Percentiles rank a stretch among this genome's conserved stretches.
Conservation (phyloP, 345 rosid species). For the Carallia brachiata region DNA sequence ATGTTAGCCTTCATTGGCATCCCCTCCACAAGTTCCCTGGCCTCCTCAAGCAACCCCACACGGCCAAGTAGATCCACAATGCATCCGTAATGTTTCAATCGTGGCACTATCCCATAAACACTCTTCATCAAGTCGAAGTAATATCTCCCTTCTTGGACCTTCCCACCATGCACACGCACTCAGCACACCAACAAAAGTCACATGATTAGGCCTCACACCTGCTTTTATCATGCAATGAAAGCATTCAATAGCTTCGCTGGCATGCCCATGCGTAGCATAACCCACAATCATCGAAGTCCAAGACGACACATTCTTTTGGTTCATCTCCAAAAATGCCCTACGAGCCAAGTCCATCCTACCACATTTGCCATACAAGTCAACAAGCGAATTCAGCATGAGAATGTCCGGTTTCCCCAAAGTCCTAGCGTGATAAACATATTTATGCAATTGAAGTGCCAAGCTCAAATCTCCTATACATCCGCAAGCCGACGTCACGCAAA, state of each 20-base stretch:
- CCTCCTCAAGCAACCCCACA: constrained; percentile 67
- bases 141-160: constrained; percentile 58
- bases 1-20: constrained; percentile 81
- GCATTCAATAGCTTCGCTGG: constrained; percentile 50
- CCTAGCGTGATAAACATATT: constrained; percentile 57
- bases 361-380: constrained; percentile 81
- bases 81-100: constrained; percentile 70
- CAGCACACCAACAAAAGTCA: constrained; percentile 75
- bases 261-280: constrained; percentile 63
- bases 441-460: constrained; percentile 73
- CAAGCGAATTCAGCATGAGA: constrained; percentile 70
- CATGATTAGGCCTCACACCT: constrained; percentile 57
- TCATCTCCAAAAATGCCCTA: constrained; percentile 50
- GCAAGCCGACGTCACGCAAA: constrained; percentile 69
- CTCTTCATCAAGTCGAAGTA: constrained; percentile 62
- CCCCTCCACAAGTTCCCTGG: constrained; percentile 56
- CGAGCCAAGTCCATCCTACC: constrained; percentile 77
- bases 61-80: constrained; percentile 76
- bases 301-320: constrained; percentile 58
- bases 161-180: constrained; percentile 87
- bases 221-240: constrained; percentile 56
- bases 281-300: constrained; percentile 86
- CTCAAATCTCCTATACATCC: constrained; percentile 66
- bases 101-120: constrained; percentile 46
- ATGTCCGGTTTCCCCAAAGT: constrained; percentile 38